Evolutionary conservation across 306 rosid genomes (phyloP), one percentile per base, ranked within the genome.

Genomic region (Vachellia collinsii): DNA sequence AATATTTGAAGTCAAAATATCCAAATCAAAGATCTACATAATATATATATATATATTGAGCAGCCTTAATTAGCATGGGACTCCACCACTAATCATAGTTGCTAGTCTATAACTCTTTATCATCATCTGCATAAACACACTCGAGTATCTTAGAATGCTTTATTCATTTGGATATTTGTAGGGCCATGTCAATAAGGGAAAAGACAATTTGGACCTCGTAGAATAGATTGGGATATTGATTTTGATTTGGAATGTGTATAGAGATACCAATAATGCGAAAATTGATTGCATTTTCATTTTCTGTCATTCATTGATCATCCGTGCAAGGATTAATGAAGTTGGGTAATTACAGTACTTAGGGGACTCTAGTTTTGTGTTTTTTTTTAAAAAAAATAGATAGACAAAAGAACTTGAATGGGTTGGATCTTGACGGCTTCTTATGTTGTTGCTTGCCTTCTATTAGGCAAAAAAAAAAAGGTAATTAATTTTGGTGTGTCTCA

Each of bases 121-220:
- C 43, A 25, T 23, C 7, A 4, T 12, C 19, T 5, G 68, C 1
- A 59, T 10, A 4, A 61, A 22, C 67, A 23, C 67, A 61, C 37
- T 61, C 4, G 38, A 62, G 68, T 13, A 29, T 29, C 19, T 64
- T 64, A 56, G 25, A 7, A 47, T 20, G 37, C 6, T 75, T 47
- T 47, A 44, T 81, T 58, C 51, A 23, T 47, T 70, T 17, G 53
- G 62, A 63, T 44, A 17, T 66, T 9, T 75, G 25, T 44, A 23
- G 65, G 37, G 20, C 64, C 62, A 20, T 54, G 29, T 54, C 29
- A 54, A 44, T 7, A 44, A 10, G 48, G 0, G 48, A 11, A 44
- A 44, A 44, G 48, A 10, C 29, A 59, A 23, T 59, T 59, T 59
- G 16, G 8, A 19, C 59, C 20, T 1, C 25, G 0, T 7, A 25